Conservation (phyloP, 257 asterid genomes). For the Lycium barbarum region DNA sequence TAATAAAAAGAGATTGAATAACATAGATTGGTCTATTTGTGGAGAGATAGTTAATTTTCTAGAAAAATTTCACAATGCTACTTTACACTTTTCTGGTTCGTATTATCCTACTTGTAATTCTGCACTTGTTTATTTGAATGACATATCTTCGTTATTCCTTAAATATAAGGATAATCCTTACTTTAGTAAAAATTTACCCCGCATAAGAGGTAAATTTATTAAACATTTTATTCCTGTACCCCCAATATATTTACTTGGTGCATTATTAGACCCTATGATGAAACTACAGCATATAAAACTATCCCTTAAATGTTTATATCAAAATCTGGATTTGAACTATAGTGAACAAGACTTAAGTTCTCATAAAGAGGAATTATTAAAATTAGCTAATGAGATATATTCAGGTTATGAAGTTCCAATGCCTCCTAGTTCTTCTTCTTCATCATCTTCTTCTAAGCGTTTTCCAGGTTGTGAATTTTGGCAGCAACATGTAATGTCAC, state of each 20-base stretch:
- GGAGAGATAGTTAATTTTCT: neutral
- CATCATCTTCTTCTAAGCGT: neutral
- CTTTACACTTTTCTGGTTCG: neutral
- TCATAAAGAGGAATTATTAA: slow-evolving; percentile 11
- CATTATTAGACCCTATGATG: neutral
- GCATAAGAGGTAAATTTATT: neutral
- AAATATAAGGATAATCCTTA: neutral
- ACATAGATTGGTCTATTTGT: neutral
- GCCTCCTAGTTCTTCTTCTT: neutral
- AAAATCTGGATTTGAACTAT: neutral
- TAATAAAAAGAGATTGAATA: neutral
- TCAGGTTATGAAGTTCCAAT: neutral
- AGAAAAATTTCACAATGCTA: neutral
- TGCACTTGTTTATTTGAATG: neutral
- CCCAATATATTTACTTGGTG: slow-evolving; percentile 16
- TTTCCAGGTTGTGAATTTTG: slow-evolving; percentile 24
- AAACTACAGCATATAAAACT: neutral
- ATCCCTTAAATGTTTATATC: neutral
- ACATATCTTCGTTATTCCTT: neutral
- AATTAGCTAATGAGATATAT: slow-evolving; percentile 22
- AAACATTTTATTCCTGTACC: neutral
- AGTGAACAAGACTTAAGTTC: neutral
- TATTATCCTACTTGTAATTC: neutral
- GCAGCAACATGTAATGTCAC: slow-evolving; percentile 13
- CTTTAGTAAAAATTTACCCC: neutral